Evolutionary conservation across 306 rosid species (phyloP), one percentile per base, ranked within the genome.

Genomic region (Cicer pinnatifidum): DNA sequence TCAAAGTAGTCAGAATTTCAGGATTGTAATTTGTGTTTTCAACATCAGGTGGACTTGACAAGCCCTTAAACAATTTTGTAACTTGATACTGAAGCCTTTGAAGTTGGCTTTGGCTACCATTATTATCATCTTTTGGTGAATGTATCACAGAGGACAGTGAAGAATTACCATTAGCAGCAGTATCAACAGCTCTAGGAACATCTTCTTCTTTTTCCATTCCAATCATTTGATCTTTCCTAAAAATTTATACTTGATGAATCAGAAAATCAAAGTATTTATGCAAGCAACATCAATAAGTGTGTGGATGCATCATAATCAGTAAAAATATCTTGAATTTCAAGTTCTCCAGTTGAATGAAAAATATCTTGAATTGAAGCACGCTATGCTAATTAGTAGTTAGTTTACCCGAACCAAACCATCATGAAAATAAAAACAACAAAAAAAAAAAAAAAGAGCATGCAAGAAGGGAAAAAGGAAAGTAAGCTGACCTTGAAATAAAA

Each of bases 1-100:
- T 93, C 68, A 78, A 92, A 77, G 88, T 90, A 60, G 97, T 93
- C 71, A 93, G 77, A 77, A 90, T 78, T 86, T 93, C 98, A 16
- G 98, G 98, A 81, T 93, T 93, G 76, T 93, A 93, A 39, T 76
- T 83, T 60, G 82, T 84, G 57, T 60, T 59, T 66, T 86, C 84
- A 61, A 75, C 89, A 69, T 87, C 88, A 59, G 86, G 79, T 83
- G 93, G 70, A 73, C 70, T 86, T 28, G 97, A 84, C 75, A 88
- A 85, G 28, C 99, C 97, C 80, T 95, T 88, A 7, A 95, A 63
- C 73, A 92, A 77, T 78, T 77, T 86, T 0, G 86, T 63, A 65
- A 91, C 78, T 69, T 88, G 97, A 82, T 85, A 80, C 45, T 91
- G 97, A 15, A 95, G 48, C 62, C 87, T 90, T 56, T 87, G 89